These are phyloP conservation scores for Cyamopsis tetragonoloba DNA, from an alignment of 306 rosid genomes.

Conservation along the genomic window DNA sequence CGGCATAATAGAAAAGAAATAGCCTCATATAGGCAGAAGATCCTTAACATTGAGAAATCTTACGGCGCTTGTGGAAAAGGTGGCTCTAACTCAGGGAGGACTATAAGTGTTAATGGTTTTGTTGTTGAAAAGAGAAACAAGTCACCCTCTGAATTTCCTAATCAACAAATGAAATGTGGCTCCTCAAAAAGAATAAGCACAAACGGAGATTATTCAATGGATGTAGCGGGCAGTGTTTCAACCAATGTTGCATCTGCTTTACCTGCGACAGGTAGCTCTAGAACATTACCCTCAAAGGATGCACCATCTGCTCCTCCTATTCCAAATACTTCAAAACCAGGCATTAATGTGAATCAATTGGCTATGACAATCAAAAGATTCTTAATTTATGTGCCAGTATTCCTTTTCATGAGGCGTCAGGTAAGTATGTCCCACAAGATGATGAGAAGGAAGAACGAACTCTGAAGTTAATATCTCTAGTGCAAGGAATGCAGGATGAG, in stretches of 20 bases:
- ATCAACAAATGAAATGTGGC: slow-evolving; percentile 28
- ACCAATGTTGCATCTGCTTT: slow-evolving; percentile 29
- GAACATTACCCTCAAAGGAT: slow-evolving; percentile 26
- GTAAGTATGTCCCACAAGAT: slow-evolving; percentile 42
- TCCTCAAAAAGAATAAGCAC: slow-evolving; percentile 27
- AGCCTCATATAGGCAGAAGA: slow-evolving; percentile 45
- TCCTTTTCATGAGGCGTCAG: slow-evolving; percentile 43
- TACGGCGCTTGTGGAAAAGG: slow-evolving; percentile 49
- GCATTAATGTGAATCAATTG: slow-evolving; percentile 8
- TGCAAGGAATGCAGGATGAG: slow-evolving; percentile 47
- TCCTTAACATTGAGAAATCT: slow-evolving; percentile 41
- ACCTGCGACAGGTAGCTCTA: slow-evolving; percentile 24
- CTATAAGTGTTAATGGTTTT: slow-evolving; percentile 35
- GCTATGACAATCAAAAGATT: slow-evolving; percentile 16
- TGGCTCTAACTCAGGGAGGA: slow-evolving; percentile 37
- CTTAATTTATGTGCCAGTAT: slow-evolving; percentile 42
- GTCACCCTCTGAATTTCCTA: slow-evolving; percentile 37
- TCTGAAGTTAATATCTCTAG: slow-evolving; percentile 40
- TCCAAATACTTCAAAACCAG: slow-evolving; percentile 22
- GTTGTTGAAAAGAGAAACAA: slow-evolving; percentile 43
- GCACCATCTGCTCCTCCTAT: slow-evolving; percentile 24
- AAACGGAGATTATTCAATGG: slow-evolving; percentile 14
- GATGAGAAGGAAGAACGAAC: slow-evolving; percentile 45
- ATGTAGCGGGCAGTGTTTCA: slow-evolving; percentile 21
- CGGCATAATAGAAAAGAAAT: slow-evolving; percentile 44